Evolutionary conservation across 1,139 yeast genomes (phyloP).

Genomic region (Scheffersomyces cryptocercus): DNA sequence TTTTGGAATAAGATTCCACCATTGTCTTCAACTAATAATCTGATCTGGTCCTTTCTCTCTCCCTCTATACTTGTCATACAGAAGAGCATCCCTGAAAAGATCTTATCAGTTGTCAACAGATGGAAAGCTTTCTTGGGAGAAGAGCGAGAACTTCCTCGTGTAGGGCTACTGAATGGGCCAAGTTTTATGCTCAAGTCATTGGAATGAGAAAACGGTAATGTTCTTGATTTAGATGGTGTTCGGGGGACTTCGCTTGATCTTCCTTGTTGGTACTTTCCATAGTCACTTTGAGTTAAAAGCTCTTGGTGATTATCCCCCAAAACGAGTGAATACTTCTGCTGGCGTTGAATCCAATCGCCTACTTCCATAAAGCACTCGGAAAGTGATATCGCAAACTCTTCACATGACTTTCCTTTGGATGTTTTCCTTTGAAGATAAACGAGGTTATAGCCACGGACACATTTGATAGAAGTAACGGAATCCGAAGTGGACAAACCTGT

Average conservation of each 20-base stretch:
- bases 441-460: conserved; percentile 61
- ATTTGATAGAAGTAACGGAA: conserved; percentile 31
- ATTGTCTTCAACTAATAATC: conserved; percentile 37
- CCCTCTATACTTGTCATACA: conserved; percentile 39
- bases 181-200: background rate
- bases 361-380: conserved; percentile 35
- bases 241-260: background rate
- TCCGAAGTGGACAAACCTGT: conserved; percentile 38
- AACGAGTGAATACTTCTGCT: conserved; percentile 22
- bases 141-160: conserved; percentile 3
- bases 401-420: conserved; percentile 14
- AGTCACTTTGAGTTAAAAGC: conserved; percentile 4
- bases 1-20: conserved; percentile 58
- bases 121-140: conserved; percentile 1
- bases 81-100: conserved; percentile 30
- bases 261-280: too few species aligned
- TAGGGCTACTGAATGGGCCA: conserved; percentile 10
- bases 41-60: conserved; percentile 35
- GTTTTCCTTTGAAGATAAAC: conserved; percentile 33
- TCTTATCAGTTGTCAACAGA: conserved; percentile 5
- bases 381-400: conserved; percentile 14
- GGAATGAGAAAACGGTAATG: background rate
- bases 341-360: conserved; percentile 43
- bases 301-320: conserved; percentile 1
- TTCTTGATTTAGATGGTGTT: background rate